Percentiles rank a stretch among this genome's conserved stretches.
These are phyloP conservation scores for Zygotorulaspora sp. DNA, from an alignment of 805 yeast species.

Conservation along the genomic window DNA sequence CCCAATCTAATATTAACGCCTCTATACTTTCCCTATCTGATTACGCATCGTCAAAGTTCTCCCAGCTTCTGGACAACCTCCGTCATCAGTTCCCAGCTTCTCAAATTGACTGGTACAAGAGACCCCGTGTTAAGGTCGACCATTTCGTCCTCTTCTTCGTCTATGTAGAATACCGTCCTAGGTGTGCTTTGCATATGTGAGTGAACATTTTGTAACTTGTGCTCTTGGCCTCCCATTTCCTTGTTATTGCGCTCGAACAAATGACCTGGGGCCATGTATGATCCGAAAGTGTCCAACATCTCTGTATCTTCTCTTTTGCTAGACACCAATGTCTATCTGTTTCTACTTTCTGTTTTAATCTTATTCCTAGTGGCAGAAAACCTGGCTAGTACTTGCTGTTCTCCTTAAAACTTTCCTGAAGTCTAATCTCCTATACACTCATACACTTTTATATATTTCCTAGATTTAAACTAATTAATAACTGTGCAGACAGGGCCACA, in stretches of 20 bases:
- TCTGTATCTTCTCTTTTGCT: too few relatives aligned
- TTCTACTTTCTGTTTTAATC: too few relatives aligned
- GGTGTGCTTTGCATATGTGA: background rate
- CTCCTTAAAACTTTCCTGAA: too few relatives aligned
- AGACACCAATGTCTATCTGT: too few relatives aligned
- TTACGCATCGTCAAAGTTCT: constrained; percentile 19
- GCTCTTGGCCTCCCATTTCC: background rate
- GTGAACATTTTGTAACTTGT: background rate
- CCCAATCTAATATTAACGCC: background rate
- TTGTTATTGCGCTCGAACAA: constrained; percentile 2
- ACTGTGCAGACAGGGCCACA: too few relatives aligned
- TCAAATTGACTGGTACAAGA: constrained; percentile 25
- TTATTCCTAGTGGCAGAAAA: too few relatives aligned
- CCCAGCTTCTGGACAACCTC: constrained; percentile 27
- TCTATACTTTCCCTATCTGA: background rate
- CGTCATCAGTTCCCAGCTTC: constrained; percentile 24
- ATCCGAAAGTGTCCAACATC: background rate
- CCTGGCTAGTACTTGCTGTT: too few relatives aligned
- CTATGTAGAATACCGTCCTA: constrained; percentile 1
- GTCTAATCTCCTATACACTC: too few relatives aligned
- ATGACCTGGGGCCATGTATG: constrained; percentile 1
- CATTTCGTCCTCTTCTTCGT: constrained; percentile 29
- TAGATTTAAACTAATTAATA: too few relatives aligned
- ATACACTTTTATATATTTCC: too few relatives aligned
- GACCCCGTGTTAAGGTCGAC: constrained; percentile 33